A percentile compares a stretch with the other conserved stretches of the same genome.
Conservation (phyloP, 2,329 filamentous ascomycete species). For the Malbranchea zuffiana region DNA sequence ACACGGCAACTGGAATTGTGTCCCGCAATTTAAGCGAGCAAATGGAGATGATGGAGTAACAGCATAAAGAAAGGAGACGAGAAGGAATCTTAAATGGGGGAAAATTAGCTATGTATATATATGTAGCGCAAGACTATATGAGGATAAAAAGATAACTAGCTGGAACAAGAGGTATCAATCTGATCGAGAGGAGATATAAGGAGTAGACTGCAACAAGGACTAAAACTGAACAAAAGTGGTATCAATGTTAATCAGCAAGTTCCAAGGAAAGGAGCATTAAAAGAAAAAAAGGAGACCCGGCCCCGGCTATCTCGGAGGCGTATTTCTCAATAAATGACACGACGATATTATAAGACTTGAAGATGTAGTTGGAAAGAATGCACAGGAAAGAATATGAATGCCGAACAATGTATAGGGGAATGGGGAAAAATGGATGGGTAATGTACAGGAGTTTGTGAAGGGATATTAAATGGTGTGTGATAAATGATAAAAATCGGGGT, state of each 20-base stretch:
- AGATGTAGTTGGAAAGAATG: slow-evolving; percentile 3
- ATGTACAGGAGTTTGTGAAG: slow-evolving; percentile 16
- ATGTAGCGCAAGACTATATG: no score
- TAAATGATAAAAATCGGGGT: slow-evolving; percentile 7
- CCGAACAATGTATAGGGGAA: slow-evolving; percentile 6
- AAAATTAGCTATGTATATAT: no score
- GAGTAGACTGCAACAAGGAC: neutral
- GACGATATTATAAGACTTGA: slow-evolving; percentile 18
- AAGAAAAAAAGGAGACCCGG: slow-evolving; percentile 20
- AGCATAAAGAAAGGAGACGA: no score
- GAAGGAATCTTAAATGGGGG: no score
- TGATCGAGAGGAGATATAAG: slow-evolving; percentile 6
- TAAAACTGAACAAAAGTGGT: neutral
- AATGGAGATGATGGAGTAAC: no score
- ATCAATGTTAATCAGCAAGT: neutral
- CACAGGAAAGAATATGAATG: slow-evolving; percentile 4
- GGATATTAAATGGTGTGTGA: slow-evolving; percentile 21
- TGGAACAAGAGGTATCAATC: slow-evolving; percentile 3
- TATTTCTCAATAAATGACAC: slow-evolving; percentile 12
- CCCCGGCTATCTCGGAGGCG: no score
- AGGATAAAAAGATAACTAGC: no score
- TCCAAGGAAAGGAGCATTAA: neutral
- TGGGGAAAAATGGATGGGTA: neutral
- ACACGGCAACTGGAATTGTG: no score
- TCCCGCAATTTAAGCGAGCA: no score